Base-by-base conservation (phyloP, 306 rosid genomes). In the Boehmeria nivea region DNA sequence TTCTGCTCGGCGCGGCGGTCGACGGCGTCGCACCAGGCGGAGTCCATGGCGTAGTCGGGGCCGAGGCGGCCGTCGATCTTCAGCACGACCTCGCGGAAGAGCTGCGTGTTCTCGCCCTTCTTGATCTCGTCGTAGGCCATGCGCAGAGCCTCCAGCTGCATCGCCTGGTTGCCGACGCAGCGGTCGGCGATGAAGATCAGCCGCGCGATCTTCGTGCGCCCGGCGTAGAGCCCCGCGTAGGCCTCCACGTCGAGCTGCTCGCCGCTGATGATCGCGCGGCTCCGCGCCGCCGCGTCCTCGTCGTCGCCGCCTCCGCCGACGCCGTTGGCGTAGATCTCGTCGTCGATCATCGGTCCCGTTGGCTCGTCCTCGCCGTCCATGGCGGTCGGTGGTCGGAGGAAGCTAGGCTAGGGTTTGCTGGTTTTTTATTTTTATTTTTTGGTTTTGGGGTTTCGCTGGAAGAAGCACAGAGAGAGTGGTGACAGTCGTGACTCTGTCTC, bases 221-320 rank as follows among this genome's bases (percentile, higher is more conserved):
- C 96, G 3, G 82, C 36, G 68, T 93, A 93, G n/a, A 83, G 94
- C 57, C 78, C 67, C 3, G 90, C 94, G 63, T 83, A 93, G 1
- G 96, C 99, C 60, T 93, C 96, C 67, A 93, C 58, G 68, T 93
- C 99, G 48, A 93, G 94, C 45, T 85, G 96, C 72, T 93, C 99
- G 27, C 96, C 95, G 72, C 90, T 88, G 39, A 85, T 73, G 61
- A 88, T 83, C 3, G 94, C 87, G 2, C 88, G 62, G 63, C 44
- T 73, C 16, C 78, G 90, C 43, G 77, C 73, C 54, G 67, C 81
- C 3, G 74, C 88, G 23, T 77, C 76, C 39, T 12, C 57, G 22
- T 31, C 27, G 10, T 76, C 88, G 26, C 73, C 76, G 43, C n/a
- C 60, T 18, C 40, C 24, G 12, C 33, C 39, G 9, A 68, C 74